Evolutionary conservation across 495 filamentous ascomycete species (phyloP).

Genomic region (Collariella sp.): DNA sequence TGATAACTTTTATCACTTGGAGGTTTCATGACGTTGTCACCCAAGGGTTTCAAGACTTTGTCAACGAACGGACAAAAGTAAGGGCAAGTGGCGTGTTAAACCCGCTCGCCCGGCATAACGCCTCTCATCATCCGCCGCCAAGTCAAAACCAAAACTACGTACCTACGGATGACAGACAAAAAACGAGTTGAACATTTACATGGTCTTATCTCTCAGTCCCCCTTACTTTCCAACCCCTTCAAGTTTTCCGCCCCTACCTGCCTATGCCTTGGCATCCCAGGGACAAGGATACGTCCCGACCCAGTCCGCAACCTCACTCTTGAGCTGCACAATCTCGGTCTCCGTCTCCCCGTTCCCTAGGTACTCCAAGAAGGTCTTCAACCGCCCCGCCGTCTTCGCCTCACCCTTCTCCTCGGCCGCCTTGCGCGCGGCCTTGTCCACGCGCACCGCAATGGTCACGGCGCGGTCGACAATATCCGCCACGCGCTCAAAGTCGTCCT

Average conservation of each 20-base stretch:
- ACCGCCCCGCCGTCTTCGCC: slow-evolving; percentile 61
- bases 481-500: slow-evolving; percentile 81
- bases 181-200: background rate
- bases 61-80: background rate
- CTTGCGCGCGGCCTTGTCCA: slow-evolving; percentile 73
- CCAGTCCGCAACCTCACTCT: slow-evolving; percentile 91
- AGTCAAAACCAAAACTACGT: background rate
- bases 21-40: background rate
- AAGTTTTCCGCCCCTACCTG: too few relatives aligned
- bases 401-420: slow-evolving; percentile 66
- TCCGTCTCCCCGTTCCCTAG: slow-evolving; percentile 75
- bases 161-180: background rate
- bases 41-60: background rate
- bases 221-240: slow-evolving; percentile 3
- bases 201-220: slow-evolving; percentile 2
- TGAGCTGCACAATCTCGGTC: slow-evolving; percentile 75
- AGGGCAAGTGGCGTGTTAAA: slow-evolving; percentile 21
- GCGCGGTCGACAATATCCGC: slow-evolving; percentile 91
- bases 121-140: background rate
- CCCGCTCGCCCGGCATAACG: slow-evolving; percentile 16
- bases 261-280: slow-evolving; percentile 46
- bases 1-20: too few relatives aligned
- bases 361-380: slow-evolving; percentile 80
- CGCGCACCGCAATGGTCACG: slow-evolving; percentile 70
- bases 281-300: slow-evolving; percentile 85